A percentile compares a stretch with the other conserved stretches of the same genome.
phyloP scores from a whole-genome alignment of 1,284 basidiomycete species.

The Cryptococcus sp. region DNA sequence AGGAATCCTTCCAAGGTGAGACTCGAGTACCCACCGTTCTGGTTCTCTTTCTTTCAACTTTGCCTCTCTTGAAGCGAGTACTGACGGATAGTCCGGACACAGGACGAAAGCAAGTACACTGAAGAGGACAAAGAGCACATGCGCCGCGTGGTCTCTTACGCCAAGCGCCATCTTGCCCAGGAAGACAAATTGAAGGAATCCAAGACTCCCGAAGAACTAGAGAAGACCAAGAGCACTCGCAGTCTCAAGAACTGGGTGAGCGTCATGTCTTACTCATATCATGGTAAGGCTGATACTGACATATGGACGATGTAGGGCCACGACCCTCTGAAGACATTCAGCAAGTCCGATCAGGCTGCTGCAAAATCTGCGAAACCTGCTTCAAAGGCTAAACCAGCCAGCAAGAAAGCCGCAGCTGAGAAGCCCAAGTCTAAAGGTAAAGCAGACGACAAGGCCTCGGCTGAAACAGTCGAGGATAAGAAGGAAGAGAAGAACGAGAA shows the following conservation, averaged over 20 bases:
- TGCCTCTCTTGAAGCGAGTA: not conserved
- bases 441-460: conserved; percentile 7
- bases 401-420: conserved; percentile 15
- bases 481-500: conserved; percentile 5
- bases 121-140: conserved; percentile 51
- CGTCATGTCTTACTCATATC: not conserved
- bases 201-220: conserved; percentile 48
- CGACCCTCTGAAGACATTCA: conserved; percentile 41
- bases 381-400: conserved; percentile 16
- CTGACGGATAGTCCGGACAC: not conserved
- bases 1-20: conserved; percentile 47
- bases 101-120: conserved; percentile 48
- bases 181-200: conserved; percentile 47
- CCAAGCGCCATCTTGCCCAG: conserved; percentile 51
- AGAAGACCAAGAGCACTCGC: conserved; percentile 47
- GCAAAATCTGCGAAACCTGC: conserved; percentile 16
- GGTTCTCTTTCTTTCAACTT: not conserved
- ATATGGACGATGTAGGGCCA: conserved; percentile 29
- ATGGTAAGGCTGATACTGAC: conserved; percentile 1
- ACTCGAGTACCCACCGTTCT: not conserved
- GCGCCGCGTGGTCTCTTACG: conserved; percentile 50
- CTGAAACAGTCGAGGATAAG: conserved; percentile 13
- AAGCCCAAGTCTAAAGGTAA: conserved; percentile 18
- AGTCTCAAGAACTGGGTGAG: conserved; percentile 51
- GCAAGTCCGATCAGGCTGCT: conserved; percentile 15